These are phyloP conservation scores for Endothia cerciana DNA, from an alignment of 2,329 filamentous ascomycete genomes.

Conservation along the genomic window DNA sequence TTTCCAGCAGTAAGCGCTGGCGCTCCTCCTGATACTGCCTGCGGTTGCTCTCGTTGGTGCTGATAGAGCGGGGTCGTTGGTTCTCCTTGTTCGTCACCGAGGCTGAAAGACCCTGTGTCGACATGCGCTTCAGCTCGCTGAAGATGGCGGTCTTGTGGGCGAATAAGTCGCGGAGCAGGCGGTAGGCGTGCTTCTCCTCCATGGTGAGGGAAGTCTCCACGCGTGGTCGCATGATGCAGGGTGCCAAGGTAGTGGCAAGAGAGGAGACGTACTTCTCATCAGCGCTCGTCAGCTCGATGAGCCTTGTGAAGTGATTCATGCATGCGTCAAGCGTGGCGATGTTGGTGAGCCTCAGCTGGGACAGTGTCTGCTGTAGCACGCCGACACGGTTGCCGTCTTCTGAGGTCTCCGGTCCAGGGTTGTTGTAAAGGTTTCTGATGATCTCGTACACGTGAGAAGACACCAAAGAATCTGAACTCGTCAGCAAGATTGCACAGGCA, in stretches of 20 bases:
- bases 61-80: conserved; percentile 80
- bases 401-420: conserved; percentile 60
- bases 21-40: conserved; percentile 94
- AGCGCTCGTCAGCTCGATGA: conserved; percentile 95
- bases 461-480: conserved; percentile 81
- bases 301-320: conserved; percentile 95
- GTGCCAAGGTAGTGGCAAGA: conserved; percentile 75
- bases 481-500: conserved; percentile 33
- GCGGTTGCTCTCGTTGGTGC: conserved; percentile 93
- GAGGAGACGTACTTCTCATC: conserved; percentile 82
- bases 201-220: conserved; percentile 88
- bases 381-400: conserved; percentile 84
- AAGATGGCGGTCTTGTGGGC: conserved; percentile 95
- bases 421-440: conserved; percentile 93
- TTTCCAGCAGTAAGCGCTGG: conserved; percentile 77
- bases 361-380: conserved; percentile 92
- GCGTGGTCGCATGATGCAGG: conserved; percentile 86
- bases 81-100: conserved; percentile 37
- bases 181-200: conserved; percentile 92
- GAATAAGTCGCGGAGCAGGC: conserved; percentile 89
- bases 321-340: conserved; percentile 98
- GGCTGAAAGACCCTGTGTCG: conserved; percentile 66
- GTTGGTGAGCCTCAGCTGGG: conserved; percentile 91
- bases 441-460: conserved; percentile 99
- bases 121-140: conserved; percentile 90